Conservation (phyloP, 176 grass and related monocot genomes). For the Carex cristatella region DNA sequence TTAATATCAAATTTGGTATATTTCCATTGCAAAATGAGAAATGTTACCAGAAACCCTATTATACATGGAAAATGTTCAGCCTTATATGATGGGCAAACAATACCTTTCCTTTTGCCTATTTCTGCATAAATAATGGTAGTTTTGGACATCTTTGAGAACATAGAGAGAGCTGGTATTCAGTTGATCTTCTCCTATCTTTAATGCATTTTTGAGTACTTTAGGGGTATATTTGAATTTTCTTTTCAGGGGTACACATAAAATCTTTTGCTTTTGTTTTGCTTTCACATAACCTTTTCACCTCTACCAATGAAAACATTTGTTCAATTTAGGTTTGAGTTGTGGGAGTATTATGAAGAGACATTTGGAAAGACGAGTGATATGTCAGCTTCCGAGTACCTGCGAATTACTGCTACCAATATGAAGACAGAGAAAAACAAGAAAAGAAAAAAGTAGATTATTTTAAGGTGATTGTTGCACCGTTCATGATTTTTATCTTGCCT, state of each 20-base stretch:
- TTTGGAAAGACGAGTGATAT: constrained; percentile 67
- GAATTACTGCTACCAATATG: constrained; percentile 61
- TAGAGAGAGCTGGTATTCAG: neutral
- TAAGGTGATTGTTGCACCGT: neutral
- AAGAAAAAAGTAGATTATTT: constrained; percentile 6
- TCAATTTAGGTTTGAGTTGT: constrained; percentile 58
- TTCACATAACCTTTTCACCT: neutral
- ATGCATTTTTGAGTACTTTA: neutral
- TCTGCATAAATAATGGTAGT: neutral
- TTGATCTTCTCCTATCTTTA: constrained; percentile 1
- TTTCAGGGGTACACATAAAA: neutral
- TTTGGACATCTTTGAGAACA: neutral
- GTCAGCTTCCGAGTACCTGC: constrained; percentile 38
- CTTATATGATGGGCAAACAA: neutral
- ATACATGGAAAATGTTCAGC: neutral
- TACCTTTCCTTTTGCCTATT: neutral
- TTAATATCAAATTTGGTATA: neutral
- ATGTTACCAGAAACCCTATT: neutral
- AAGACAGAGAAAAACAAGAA: constrained; percentile 24
- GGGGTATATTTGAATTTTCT: neutral
- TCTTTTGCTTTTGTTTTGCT: neutral
- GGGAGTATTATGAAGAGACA: constrained; percentile 52
- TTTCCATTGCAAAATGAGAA: neutral
- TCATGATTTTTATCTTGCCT: neutral
- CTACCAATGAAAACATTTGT: neutral